Evolutionary conservation across 768 basidiomycete species (phyloP).

Genomic region (Terana coerulea): DNA sequence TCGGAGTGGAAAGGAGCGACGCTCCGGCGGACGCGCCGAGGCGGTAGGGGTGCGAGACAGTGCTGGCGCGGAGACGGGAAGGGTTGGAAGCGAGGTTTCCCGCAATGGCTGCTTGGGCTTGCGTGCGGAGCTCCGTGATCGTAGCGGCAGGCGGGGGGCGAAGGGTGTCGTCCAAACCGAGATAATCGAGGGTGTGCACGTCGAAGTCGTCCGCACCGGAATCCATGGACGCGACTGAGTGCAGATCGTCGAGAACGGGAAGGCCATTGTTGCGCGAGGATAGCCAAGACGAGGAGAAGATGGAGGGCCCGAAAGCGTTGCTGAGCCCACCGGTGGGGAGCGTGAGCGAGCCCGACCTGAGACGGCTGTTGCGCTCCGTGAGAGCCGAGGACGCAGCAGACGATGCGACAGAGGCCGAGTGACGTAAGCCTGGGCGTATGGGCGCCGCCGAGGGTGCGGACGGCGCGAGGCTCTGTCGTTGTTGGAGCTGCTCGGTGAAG

Average conservation of each 20-base stretch:
- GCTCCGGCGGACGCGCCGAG: conserved; percentile 53
- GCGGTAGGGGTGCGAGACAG: conserved; percentile 92
- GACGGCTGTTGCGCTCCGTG: conserved; percentile 72
- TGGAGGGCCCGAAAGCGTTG: conserved; percentile 78
- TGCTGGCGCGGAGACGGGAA: conserved; percentile 81
- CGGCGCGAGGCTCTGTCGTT: conserved; percentile 32
- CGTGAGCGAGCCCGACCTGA: conserved; percentile 91
- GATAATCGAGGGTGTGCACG: conserved; percentile 93
- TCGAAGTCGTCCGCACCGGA: conserved; percentile 84
- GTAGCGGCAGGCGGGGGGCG: conserved; percentile 83
- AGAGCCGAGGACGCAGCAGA: conserved; percentile 47
- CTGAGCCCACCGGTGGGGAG: conserved; percentile 68
- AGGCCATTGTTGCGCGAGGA: conserved; percentile 59
- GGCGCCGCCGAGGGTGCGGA: conserved; percentile 40
- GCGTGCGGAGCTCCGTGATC: conserved; percentile 82
- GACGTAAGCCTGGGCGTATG: conserved; percentile 65
- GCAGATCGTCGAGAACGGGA: conserved; percentile 73
- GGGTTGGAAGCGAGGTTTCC: conserved; percentile 72
- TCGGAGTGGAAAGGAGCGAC: conserved; percentile 61
- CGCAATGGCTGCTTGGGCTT: conserved; percentile 87
- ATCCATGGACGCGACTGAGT: conserved; percentile 76
- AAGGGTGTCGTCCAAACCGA: conserved; percentile 83
- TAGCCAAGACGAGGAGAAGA: conserved; percentile 91
- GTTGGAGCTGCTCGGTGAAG: conserved; percentile 42
- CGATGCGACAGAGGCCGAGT: conserved; percentile 68